These are phyloP conservation scores for Tolypocladium paradoxum DNA, from an alignment of 2,329 filamentous ascomycete genomes.

Conservation along the genomic window DNA sequence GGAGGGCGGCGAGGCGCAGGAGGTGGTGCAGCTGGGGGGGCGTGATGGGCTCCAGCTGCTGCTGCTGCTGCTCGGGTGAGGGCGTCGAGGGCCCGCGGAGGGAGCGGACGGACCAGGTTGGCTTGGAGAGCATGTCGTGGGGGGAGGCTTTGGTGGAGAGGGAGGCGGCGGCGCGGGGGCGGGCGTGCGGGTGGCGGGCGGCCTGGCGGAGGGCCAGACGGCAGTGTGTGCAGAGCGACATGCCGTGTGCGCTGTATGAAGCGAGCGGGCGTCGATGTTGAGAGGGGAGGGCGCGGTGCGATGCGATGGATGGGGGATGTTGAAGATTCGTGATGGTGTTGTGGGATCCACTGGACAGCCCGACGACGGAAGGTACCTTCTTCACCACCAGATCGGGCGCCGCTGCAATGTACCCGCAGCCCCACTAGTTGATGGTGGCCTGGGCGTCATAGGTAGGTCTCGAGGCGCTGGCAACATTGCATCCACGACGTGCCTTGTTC, in stretches of 20 bases:
- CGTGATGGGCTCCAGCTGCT: conserved; percentile 38
- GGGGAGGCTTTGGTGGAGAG: conserved; percentile 8
- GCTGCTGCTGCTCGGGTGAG: conserved; percentile 2
- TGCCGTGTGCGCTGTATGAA: conserved; percentile 4
- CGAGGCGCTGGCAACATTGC: not conserved
- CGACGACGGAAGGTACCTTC: not conserved
- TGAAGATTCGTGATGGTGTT: not conserved
- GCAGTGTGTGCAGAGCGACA: conserved; percentile 21
- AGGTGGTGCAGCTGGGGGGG: conserved; percentile 67
- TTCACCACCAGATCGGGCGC: not conserved
- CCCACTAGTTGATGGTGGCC: not conserved
- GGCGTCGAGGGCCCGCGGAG: conserved; percentile 28
- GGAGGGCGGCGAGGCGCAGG: conserved; percentile 79
- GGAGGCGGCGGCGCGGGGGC: conserved; percentile 3
- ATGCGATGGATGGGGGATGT: not conserved
- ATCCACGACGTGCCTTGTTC: not conserved
- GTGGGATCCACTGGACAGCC: not conserved
- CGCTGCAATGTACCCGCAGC: not conserved
- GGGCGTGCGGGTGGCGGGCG: conserved; percentile 3
- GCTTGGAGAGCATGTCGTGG: conserved; percentile 50
- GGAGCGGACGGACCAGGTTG: conserved; percentile 74
- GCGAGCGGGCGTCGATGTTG: not conserved
- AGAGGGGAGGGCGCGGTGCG: not conserved
- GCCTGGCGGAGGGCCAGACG: conserved; percentile 15
- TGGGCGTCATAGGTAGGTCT: conserved; percentile 1